Evolutionary conservation across 352 stramenopile genomes (phyloP).

Genomic region (Phytophthora fragariae): DNA sequence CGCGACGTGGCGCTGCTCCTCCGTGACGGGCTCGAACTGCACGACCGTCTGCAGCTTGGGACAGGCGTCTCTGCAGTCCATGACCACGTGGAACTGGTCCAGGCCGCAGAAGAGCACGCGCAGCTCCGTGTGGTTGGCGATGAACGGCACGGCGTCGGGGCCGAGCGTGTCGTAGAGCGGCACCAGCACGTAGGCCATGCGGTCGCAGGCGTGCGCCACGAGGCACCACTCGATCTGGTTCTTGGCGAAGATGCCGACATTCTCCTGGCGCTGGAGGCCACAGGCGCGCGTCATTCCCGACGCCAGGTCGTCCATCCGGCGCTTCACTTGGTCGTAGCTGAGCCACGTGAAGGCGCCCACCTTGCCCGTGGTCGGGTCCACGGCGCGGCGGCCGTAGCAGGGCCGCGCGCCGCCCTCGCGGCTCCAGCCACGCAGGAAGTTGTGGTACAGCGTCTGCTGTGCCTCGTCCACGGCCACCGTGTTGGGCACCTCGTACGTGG

Average conservation of each 20-base stretch:
- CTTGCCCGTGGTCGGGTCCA: conserved; percentile 47
- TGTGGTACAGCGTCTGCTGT: conserved; percentile 58
- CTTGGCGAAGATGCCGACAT: conserved; percentile 71
- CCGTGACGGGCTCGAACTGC: conserved; percentile 62
- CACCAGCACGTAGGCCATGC: conserved; percentile 71
- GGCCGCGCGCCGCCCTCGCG: conserved; percentile 25
- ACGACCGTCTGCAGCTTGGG: conserved; percentile 60
- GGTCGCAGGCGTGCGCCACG: conserved; percentile 60
- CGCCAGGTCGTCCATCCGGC: conserved; percentile 48
- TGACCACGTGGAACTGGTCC: conserved; percentile 67
- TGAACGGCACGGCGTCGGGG: conserved; percentile 70
- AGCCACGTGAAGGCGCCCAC: conserved; percentile 64
- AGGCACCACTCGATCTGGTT: conserved; percentile 80
- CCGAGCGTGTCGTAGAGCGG: conserved; percentile 87
- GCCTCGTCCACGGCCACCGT: conserved; percentile 40
- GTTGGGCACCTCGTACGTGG: conserved; percentile 47
- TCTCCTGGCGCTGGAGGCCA: conserved; percentile 53
- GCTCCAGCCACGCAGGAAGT: conserved; percentile 32
- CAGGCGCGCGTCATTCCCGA: conserved; percentile 45
- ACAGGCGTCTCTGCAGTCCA: conserved; percentile 50
- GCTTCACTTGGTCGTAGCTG: conserved; percentile 59
- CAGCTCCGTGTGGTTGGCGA: conserved; percentile 80
- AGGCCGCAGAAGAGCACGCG: conserved; percentile 60
- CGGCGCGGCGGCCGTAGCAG: conserved; percentile 45
- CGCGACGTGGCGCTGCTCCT: conserved; percentile 37